Evolutionary conservation across 2,329 filamentous ascomycete species (phyloP).

Genomic region (Claviceps pazoutovae): DNA sequence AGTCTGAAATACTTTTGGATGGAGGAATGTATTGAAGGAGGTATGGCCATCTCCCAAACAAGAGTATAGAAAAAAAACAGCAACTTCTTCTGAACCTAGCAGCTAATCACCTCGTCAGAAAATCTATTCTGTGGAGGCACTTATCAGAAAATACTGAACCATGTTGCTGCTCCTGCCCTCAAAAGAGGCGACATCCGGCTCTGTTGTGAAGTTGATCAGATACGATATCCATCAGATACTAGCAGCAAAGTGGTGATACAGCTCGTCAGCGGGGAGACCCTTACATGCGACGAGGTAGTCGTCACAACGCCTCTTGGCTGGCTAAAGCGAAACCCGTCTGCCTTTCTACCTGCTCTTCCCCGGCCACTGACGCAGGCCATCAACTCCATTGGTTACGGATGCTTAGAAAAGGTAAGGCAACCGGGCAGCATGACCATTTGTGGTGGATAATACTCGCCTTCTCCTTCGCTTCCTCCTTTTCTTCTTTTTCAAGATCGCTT

Average conservation of each 20-base stretch:
- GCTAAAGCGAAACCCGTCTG: slow-evolving; percentile 44
- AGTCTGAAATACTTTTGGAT: slow-evolving; percentile 67
- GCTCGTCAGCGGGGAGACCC: slow-evolving; percentile 27
- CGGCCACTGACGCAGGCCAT: slow-evolving; percentile 45
- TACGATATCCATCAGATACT: slow-evolving; percentile 18
- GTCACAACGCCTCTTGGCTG: slow-evolving; percentile 56
- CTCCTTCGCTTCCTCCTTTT: background rate
- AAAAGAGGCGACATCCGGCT: slow-evolving; percentile 40
- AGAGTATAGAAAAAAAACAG: background rate
- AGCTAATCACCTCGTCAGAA: slow-evolving; percentile 22
- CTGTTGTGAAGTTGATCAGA: slow-evolving; percentile 30
- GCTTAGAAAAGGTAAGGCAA: slow-evolving; percentile 48
- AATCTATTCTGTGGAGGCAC: slow-evolving; percentile 48
- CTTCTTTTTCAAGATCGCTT: background rate
- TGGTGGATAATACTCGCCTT: background rate
- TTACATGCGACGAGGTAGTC: slow-evolving; percentile 54
- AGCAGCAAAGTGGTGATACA: slow-evolving; percentile 25
- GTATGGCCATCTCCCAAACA: slow-evolving; percentile 19
- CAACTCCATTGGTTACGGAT: slow-evolving; percentile 52
- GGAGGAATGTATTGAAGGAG: slow-evolving; percentile 63
- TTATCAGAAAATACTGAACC: slow-evolving; percentile 42
- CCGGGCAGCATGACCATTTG: background rate
- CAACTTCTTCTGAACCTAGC: background rate
- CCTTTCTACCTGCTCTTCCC: slow-evolving; percentile 49
- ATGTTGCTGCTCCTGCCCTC: slow-evolving; percentile 42